phyloP scores from a whole-genome alignment of 2,329 filamentous ascomycete species.

The Ambrosiella xylebori region DNA sequence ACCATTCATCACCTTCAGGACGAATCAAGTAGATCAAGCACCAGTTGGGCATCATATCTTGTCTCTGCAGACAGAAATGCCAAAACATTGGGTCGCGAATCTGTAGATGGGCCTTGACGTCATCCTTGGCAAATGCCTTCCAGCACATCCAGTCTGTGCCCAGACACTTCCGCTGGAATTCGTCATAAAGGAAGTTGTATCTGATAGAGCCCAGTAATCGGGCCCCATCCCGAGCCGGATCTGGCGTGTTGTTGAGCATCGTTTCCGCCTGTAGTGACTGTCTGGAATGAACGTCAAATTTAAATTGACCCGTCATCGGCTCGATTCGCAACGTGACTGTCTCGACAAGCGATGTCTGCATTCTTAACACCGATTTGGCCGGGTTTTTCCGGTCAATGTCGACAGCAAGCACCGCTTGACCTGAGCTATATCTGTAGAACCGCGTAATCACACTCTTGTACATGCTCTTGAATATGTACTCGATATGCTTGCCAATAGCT shows the following conservation, averaged over 20 bases:
- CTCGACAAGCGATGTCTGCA: constrained; percentile 36
- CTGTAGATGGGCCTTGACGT: constrained; percentile 43
- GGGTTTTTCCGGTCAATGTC: constrained; percentile 43
- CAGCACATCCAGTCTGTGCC: constrained; percentile 46
- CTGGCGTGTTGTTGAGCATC: constrained; percentile 42
- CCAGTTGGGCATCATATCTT: constrained; percentile 58
- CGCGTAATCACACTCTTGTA: constrained; percentile 37
- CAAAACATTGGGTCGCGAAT: constrained; percentile 43
- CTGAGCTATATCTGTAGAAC: constrained; percentile 42
- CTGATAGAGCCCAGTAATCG: constrained; percentile 42
- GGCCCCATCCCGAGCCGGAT: constrained; percentile 40
- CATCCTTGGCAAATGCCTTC: constrained; percentile 32
- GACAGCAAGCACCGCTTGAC: constrained; percentile 41
- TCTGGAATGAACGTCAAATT: constrained; percentile 47
- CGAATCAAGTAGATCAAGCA: constrained; percentile 54
- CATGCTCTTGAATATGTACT: constrained; percentile 51
- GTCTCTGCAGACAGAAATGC: constrained; percentile 50
- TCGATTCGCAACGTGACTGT: constrained; percentile 43
- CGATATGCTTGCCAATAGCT: constrained; percentile 59
- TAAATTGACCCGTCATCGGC: constrained; percentile 59
- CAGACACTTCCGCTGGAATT: constrained; percentile 41
- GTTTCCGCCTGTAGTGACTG: constrained; percentile 41
- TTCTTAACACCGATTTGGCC: constrained; percentile 45
- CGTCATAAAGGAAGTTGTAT: constrained; percentile 42
- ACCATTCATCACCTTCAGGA: constrained; percentile 62